Evolutionary conservation across 139 green algal genomes (phyloP), one percentile per base, ranked within the genome.

Genomic region (Micractinium conductrix): DNA sequence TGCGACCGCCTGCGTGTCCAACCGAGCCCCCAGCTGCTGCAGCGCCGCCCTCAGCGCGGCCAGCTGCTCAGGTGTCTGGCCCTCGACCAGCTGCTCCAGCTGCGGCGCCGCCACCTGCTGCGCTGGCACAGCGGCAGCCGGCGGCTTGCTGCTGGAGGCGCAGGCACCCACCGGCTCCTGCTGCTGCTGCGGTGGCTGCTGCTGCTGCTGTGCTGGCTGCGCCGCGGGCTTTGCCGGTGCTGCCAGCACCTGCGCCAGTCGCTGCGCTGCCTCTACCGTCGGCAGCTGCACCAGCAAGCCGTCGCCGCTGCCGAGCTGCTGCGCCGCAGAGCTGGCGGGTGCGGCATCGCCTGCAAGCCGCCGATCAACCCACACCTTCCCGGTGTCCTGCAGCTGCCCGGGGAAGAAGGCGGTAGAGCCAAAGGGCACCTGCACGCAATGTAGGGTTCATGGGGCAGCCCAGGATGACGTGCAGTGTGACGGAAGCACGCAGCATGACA

Each of bases 41-140:
- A 82, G 76, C 38, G 76, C 76, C 4, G 9, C 38, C 48, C 43
- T 55, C 10, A 82, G 58, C 0, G 55, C 76, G 1, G 44, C 38
- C 26, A 82, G 76, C 58, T 82, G 62, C 76, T 82, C 76, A 0
- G 76, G 76, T 12, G 76, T 58, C 50, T 60, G 38, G 22, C 50
- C 53, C 26, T 71, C 58, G 26, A 82, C 55, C 38, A 82, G 40
- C 1, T 73, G 10, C 10, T 55, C 26, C 76, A 82, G 50, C 37
- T 82, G 76, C 38, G 55, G 70, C 42, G 70, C 70, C 30, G 53
- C 53, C 26, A 21, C 53, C 19, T 22, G 53, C 8, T 62, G 53
- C 53, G 2, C 7, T 62, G 53, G 19, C 26, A 21, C n/a, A n/a
- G n/a, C n/a, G n/a, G n/a, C n/a, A 30, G 53, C 53, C 7, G 24